phyloP scores from a whole-genome alignment of 805 yeast species.

The Yamadazyma sp. region DNA sequence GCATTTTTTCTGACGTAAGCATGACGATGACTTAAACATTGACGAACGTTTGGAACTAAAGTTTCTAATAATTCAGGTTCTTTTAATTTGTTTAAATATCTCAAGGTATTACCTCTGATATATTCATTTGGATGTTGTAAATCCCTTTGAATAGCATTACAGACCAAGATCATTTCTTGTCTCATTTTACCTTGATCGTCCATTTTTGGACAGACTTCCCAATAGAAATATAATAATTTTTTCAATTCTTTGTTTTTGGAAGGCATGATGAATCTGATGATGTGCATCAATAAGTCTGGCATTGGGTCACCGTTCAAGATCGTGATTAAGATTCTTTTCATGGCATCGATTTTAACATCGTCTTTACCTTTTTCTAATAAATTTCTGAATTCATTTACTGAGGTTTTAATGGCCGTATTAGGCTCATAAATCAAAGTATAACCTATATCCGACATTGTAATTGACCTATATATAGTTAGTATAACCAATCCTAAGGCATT shows the following conservation, averaged over 20 bases:
- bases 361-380: slow-evolving; percentile 87
- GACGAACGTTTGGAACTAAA: slow-evolving; percentile 86
- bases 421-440: slow-evolving; percentile 84
- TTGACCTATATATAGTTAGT: neutral
- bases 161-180: slow-evolving; percentile 97
- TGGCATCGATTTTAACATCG: slow-evolving; percentile 80
- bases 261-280: slow-evolving; percentile 96
- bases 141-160: slow-evolving; percentile 97
- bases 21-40: slow-evolving; percentile 92
- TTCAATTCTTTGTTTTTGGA: slow-evolving; percentile 86
- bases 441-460: slow-evolving; percentile 11
- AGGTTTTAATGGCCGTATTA: slow-evolving; percentile 56
- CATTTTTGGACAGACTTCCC: slow-evolving; percentile 96
- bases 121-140: slow-evolving; percentile 97
- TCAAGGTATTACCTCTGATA: slow-evolving; percentile 90
- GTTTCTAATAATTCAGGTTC: slow-evolving; percentile 96
- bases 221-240: slow-evolving; percentile 88
- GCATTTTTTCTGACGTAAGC: slow-evolving; percentile 98
- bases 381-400: slow-evolving; percentile 69
- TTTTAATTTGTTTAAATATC: slow-evolving; percentile 84
- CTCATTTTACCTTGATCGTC: slow-evolving; percentile 86
- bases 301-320: slow-evolving; percentile 91
- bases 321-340: slow-evolving; percentile 80
- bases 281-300: slow-evolving; percentile 93
- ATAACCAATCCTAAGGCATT: no score